These are phyloP conservation scores for Epicoccum sorghinum DNA, from an alignment of 2,329 filamentous ascomycete species.

Conservation along the genomic window DNA sequence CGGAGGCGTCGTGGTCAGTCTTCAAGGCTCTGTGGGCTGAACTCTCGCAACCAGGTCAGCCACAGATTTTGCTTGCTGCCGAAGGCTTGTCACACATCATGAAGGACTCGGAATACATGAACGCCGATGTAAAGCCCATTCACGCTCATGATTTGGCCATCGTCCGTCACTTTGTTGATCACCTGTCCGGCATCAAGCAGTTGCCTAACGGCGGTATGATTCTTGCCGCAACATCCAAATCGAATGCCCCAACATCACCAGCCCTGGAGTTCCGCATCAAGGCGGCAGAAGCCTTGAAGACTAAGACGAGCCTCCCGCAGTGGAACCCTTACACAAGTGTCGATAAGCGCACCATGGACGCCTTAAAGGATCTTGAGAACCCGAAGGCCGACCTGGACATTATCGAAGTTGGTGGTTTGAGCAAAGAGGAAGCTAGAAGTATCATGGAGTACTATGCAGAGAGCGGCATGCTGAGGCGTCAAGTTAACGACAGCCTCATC, in stretches of 20 bases:
- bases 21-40: conserved; percentile 84
- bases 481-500: conserved; percentile 73
- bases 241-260: conserved; percentile 69
- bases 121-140: conserved; percentile 71
- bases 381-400: conserved; percentile 49
- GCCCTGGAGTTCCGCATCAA: conserved; percentile 72
- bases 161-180: conserved; percentile 74
- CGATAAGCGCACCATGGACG: conserved; percentile 60
- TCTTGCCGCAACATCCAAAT: conserved; percentile 74
- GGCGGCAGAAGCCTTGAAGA: conserved; percentile 54
- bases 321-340: conserved; percentile 60
- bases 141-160: conserved; percentile 86
- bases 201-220: conserved; percentile 78
- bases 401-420: conserved; percentile 69
- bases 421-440: conserved; percentile 73
- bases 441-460: conserved; percentile 94
- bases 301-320: conserved; percentile 43
- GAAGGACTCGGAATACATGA: conserved; percentile 76
- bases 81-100: conserved; percentile 86
- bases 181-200: conserved; percentile 59
- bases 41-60: conserved; percentile 64
- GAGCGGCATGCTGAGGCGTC: conserved; percentile 76
- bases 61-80: conserved; percentile 73
- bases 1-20: conserved; percentile 78
- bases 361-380: conserved; percentile 48